Conservation (phyloP, 192 early-diverging fungal species). For the Umbelopsis ramanniana region DNA sequence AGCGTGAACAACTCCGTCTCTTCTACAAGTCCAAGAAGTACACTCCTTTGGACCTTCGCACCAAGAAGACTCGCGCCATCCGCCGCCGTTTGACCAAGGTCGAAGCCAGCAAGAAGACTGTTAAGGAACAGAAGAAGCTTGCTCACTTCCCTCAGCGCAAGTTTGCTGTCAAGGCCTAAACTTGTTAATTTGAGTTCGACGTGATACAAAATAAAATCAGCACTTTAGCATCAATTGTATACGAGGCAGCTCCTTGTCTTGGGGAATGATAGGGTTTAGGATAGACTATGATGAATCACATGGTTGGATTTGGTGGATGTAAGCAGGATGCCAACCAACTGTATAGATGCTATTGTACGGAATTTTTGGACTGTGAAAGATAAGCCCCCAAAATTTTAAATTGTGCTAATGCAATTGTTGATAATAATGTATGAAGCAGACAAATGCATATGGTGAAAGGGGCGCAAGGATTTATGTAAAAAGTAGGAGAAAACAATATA, state of each 20-base stretch:
- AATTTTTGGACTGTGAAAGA: too few species aligned
- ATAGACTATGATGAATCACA: background rate
- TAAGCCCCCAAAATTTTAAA: too few species aligned
- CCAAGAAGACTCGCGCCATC: constrained; percentile 99
- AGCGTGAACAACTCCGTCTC: constrained; percentile 85
- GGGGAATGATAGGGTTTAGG: background rate
- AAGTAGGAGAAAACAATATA: too few species aligned
- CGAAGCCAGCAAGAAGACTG: constrained; percentile 84
- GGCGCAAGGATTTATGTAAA: too few species aligned
- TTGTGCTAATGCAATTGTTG: too few species aligned
- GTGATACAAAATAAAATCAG: constrained; percentile 22
- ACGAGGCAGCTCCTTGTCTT: background rate
- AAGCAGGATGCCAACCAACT: too few species aligned
- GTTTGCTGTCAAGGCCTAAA: constrained; percentile 88
- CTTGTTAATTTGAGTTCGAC: constrained; percentile 27
- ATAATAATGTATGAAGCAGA: too few species aligned
- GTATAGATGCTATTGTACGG: too few species aligned
- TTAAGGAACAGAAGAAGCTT: constrained; percentile 88
- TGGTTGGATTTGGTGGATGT: background rate
- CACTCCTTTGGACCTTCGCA: constrained; percentile 93
- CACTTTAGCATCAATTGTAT: constrained; percentile 16
- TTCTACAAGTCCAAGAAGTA: constrained; percentile 97
- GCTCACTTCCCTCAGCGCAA: constrained; percentile 91
- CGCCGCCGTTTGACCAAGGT: constrained; percentile 89
- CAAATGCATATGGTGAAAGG: too few species aligned